Base-by-base conservation (phyloP, 306 rosid species). In the Vigna hirtella region DNA sequence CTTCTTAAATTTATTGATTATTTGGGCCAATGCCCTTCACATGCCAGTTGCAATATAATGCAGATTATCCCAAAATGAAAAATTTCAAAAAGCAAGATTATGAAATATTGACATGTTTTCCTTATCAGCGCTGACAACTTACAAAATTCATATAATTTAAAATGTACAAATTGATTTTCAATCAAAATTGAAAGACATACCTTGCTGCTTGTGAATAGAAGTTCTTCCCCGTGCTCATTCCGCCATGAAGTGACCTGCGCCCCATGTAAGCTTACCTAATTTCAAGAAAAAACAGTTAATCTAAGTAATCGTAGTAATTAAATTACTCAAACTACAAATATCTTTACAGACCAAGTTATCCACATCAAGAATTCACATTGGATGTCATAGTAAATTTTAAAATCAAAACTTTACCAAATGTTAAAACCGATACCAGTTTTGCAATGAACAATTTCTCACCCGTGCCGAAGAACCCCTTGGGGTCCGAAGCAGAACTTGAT, bases 211-310 rank as follows among this genome's bases (percentile, higher is more conserved):
- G 97, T 89, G 89, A 94, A 94, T 9, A 92, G 86, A 81, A 90
- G 97, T 75, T 94, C 98, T 89, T 94, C 93, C 7, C 98, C 98
- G 26, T 78, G 87, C 76, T 89, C 93, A 67, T 88, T 90, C 79
- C 87, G 83, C 98, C 98, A 94, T 6, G 98, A 94, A 74, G 91
- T 86, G 81, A 94, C 90, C 78, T 94, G 98, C 59, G 93, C 98
- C 78, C 98, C 97, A 74, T 87, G 84, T 85, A 94, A 88, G 86
- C 97, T 90, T 77, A 94, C 90, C 97, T 94, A 83, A 80, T 83
- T 50, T 87, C 76, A 74, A 79, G 59, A 59, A 50, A 42, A 52
- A 66, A 48, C 24, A n/a, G 58, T 83, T 47, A 79, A 82, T 70
- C 72, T 61, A 70, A 24, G 68, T 67, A 24, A 58, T 36, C 36